Conservation (phyloP, 306 rosid genomes). For the Corylus avellana region DNA sequence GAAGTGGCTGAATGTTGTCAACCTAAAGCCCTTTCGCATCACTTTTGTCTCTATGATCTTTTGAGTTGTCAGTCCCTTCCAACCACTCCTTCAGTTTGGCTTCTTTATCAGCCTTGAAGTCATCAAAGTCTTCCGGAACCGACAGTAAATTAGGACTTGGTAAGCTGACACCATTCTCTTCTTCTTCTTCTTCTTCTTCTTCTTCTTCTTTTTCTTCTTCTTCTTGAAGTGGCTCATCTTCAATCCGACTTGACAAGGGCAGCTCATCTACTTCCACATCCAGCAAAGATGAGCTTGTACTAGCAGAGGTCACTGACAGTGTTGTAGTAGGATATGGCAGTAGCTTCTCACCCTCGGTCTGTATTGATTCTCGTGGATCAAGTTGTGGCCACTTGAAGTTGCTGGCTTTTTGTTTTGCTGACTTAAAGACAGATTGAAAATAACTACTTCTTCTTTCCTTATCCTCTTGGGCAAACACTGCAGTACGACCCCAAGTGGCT, state of each 20-base stretch:
- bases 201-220: conserved; percentile 33
- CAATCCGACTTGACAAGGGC: conserved; percentile 54
- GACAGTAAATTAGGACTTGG: conserved; percentile 31
- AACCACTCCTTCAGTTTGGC: conserved; percentile 81
- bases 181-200: conserved; percentile 23
- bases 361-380: conserved; percentile 38
- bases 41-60: conserved; percentile 24
- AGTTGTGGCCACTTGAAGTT: conserved; percentile 65
- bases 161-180: conserved; percentile 32
- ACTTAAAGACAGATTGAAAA: conserved; percentile 58
- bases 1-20: not conserved
- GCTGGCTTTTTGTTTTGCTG: conserved; percentile 72
- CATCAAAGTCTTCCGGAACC: conserved; percentile 52
- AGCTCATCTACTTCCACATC: conserved; percentile 59
- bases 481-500: conserved; percentile 34
- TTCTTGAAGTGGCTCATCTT: conserved; percentile 42
- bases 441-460: conserved; percentile 47
- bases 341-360: conserved; percentile 36
- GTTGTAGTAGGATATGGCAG: conserved; percentile 26
- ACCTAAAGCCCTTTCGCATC: conserved; percentile 40
- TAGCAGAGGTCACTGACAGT: conserved; percentile 39
- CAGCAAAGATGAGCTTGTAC: conserved; percentile 48
- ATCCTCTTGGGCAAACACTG: conserved; percentile 29
- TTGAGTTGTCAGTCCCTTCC: conserved; percentile 45
- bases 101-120: conserved; percentile 79